Percentiles rank a stretch among this genome's conserved stretches.
Evolutionary conservation across 2,329 filamentous ascomycete genomes (phyloP).

Genomic region (Fusarium brevicatenulatum): DNA sequence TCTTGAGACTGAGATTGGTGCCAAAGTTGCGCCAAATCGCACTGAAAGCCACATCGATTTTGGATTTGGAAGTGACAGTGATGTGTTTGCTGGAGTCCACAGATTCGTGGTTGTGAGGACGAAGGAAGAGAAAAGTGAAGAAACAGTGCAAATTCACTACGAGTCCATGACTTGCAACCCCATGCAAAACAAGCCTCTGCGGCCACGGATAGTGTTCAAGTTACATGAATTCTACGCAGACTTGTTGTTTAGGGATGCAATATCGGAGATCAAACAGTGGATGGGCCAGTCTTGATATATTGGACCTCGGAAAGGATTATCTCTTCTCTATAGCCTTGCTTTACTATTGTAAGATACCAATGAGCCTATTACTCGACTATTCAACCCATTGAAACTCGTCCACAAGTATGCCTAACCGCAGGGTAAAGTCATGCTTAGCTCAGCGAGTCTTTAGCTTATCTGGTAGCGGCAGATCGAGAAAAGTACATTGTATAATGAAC

Average conservation of each 20-base stretch:
- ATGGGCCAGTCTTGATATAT: not conserved
- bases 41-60: slow-evolving; percentile 45
- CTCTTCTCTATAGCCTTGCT: not conserved
- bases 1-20: slow-evolving; percentile 21
- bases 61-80: slow-evolving; percentile 43
- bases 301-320: not conserved
- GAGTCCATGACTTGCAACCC: slow-evolving; percentile 45
- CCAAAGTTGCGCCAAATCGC: not conserved
- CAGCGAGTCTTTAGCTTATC: not conserved
- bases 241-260: slow-evolving; percentile 42
- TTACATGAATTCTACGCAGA: slow-evolving; percentile 44
- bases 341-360: not conserved
- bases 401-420: not conserved
- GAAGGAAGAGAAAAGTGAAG: not conserved
- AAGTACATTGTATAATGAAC: not conserved
- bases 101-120: slow-evolving; percentile 43
- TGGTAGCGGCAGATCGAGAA: not conserved
- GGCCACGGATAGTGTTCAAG: slow-evolving; percentile 16
- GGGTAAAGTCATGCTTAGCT: not conserved
- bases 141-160: slow-evolving; percentile 32
- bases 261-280: slow-evolving; percentile 36
- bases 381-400: not conserved
- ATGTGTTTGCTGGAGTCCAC: slow-evolving; percentile 44
- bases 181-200: slow-evolving; percentile 24
- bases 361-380: not conserved